These are phyloP conservation scores for Pythium dissotocum DNA, from an alignment of 352 stramenopile genomes.

Conservation along the genomic window DNA sequence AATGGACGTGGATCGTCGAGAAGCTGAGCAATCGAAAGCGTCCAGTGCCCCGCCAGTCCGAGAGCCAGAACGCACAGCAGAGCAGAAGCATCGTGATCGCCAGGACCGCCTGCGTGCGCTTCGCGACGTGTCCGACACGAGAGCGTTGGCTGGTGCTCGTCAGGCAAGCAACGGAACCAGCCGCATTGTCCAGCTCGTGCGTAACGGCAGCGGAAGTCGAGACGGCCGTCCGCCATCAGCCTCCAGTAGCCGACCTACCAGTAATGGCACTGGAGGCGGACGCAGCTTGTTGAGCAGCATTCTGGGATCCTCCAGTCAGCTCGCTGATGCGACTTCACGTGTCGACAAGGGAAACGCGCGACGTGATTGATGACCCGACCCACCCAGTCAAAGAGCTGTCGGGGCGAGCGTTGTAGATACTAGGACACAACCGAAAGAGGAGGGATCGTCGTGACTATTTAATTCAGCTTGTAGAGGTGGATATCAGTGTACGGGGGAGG, in stretches of 20 bases:
- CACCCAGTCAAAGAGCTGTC: no score
- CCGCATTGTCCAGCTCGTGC: constrained; percentile 29
- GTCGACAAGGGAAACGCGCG: constrained; percentile 51
- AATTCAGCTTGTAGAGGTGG: not conserved
- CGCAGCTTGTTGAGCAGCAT: constrained; percentile 60
- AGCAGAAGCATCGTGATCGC: constrained; percentile 30
- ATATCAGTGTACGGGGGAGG: not conserved
- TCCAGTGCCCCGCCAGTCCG: not conserved
- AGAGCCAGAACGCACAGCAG: constrained; percentile 12
- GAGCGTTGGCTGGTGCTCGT: not conserved
- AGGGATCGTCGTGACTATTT: constrained; percentile 4
- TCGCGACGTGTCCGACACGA: constrained; percentile 3
- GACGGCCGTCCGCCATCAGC: not conserved
- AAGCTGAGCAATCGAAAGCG: not conserved
- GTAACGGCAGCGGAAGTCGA: not conserved
- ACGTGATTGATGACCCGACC: constrained; percentile 15
- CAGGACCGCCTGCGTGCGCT: constrained; percentile 26
- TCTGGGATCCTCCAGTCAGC: constrained; percentile 59
- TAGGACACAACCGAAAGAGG: not conserved
- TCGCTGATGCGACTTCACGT: constrained; percentile 66
- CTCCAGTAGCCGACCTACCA: not conserved
- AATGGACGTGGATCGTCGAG: constrained; percentile 1
- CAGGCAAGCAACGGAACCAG: constrained; percentile 5
- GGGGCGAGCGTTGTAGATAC: no score
- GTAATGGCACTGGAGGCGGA: constrained; percentile 22